Evolutionary conservation across 495 filamentous ascomycete genomes (phyloP), one percentile per base, ranked within the genome.

Genomic region (Cladorrhinum samala): DNA sequence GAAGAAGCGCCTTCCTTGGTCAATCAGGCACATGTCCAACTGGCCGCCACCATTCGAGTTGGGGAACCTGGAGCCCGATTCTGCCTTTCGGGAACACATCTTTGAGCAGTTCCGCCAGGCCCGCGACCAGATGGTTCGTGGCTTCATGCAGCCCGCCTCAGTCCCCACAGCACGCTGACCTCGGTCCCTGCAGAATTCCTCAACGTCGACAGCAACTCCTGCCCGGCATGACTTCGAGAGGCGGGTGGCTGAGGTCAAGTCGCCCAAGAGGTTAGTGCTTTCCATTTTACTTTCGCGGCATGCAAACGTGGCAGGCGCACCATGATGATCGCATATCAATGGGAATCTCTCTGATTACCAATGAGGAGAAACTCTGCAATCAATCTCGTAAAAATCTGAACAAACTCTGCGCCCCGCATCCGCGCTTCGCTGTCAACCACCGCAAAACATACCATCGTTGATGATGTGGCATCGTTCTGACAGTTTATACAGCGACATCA

Each of bases 281-380:
- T 41, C 33, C 37, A 55, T 39, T 59, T 50, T 50, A 39, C 20
- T 40, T 38, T 27, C 55, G 59, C 59, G 68, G 48, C 46, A 19
- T 21, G 24, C 16, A 38, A n/a, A 65, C 56, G 60, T 52, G 48
- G 27, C 27, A 33, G 6, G 11, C 27, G 57, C 70, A 57, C 68
- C 46, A 92, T 93, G 90, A 96, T 96, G 93, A 80, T 79, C 66
- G 68, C 76, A 84, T 84, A 59, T 92, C 92, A 92, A 92, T 97
- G 93, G 93, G 94, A 99, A 99, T 99, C 93, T 99, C 93, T 99
- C 93, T 83, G 87, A 98, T 74, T 87, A 77, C 68, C 59, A 66
- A 73, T 97, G 93, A 83, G 83, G 93, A 97, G 87, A 91, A 85
- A 65, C 50, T 49, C 59, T 63, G 63, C 63, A 61, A 77, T 76